phyloP scores from a whole-genome alignment of 2,329 filamentous ascomycete genomes.

The Clarireedia paspali region DNA sequence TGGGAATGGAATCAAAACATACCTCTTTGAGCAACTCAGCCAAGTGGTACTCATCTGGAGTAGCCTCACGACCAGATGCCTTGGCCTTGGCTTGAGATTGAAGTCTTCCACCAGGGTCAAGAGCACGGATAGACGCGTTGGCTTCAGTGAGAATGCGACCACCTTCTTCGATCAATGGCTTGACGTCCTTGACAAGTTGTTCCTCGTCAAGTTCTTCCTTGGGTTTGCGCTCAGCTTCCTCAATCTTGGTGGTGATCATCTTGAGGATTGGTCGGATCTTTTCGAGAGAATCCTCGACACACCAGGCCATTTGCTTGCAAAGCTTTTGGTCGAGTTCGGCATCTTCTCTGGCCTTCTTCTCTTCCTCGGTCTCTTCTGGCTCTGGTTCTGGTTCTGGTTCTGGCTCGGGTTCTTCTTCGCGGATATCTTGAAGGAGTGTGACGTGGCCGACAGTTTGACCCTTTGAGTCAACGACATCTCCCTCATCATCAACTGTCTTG shows the following conservation, averaged over 20 bases:
- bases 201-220: constrained; percentile 89
- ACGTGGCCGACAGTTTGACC: constrained; percentile 61
- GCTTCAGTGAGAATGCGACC: constrained; percentile 75
- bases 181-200: constrained; percentile 75
- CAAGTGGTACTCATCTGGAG: constrained; percentile 75
- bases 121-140: constrained; percentile 77
- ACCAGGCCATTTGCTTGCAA: constrained; percentile 64
- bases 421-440: constrained; percentile 55
- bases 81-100: constrained; percentile 79
- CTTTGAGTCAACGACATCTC: constrained; percentile 63
- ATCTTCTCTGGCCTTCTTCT: constrained; percentile 47
- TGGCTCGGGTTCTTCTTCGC: constrained; percentile 29
- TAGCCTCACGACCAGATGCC: constrained; percentile 64
- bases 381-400: constrained; percentile 29
- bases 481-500: constrained; percentile 63
- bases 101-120: constrained; percentile 85
- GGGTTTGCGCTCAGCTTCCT: constrained; percentile 69
- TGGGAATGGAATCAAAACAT: constrained; percentile 16
- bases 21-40: constrained; percentile 77
- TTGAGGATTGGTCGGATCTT: constrained; percentile 79
- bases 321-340: constrained; percentile 65
- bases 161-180: constrained; percentile 82
- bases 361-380: constrained; percentile 49
- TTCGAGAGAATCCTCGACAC: constrained; percentile 73
- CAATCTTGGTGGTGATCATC: constrained; percentile 78